Conservation (phyloP, 257 asterid genomes). For the Verbena officinalis region DNA sequence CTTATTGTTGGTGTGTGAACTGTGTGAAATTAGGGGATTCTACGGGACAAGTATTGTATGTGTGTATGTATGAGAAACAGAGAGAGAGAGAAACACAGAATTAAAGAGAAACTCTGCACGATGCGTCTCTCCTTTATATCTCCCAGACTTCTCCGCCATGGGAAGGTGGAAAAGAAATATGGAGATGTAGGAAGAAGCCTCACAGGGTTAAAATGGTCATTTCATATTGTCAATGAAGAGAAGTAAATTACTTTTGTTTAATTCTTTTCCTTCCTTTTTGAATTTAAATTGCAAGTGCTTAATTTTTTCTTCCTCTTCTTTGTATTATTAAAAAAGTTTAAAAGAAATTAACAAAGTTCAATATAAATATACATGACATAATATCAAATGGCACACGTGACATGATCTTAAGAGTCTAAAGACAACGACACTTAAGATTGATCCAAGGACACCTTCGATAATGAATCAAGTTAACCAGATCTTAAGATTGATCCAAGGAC, state of each 20-base stretch:
- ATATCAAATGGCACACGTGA: no score
- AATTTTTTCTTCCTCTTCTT: neutral
- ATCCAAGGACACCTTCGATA: no score
- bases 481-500: no score
- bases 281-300: no score
- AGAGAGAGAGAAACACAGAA: neutral
- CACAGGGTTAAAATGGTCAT: slow-evolving; percentile 13
- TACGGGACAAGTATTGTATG: neutral
- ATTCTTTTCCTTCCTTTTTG: neutral
- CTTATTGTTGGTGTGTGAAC: neutral
- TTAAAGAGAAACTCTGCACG: slow-evolving; percentile 28
- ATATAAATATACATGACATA: no score
- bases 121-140: neutral
- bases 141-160: neutral
- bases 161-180: neutral
- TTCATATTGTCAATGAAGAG: neutral
- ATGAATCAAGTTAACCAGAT: no score
- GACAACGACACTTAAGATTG: no score
- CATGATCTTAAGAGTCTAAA: no score
- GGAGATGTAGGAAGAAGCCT: neutral
- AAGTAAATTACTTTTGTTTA: neutral
- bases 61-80: neutral
- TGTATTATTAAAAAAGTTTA: no score
- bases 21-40: neutral
- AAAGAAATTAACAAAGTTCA: no score